Base-by-base conservation (phyloP, 2,329 filamentous ascomycete genomes). In the Fusarium siculi region DNA sequence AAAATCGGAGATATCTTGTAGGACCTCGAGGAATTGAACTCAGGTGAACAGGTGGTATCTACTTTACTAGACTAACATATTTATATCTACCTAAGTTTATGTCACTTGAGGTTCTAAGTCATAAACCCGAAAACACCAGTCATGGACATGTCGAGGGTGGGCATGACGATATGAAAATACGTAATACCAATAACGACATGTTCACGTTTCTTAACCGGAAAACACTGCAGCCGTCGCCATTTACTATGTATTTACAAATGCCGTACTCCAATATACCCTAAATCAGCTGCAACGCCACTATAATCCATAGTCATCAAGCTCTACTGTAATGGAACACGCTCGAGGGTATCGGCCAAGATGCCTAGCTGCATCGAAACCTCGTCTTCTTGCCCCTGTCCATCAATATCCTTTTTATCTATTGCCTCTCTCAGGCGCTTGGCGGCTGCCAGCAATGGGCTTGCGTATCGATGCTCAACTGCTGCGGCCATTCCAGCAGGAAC, bases 401-500 rank as follows among this genome's bases (percentile, higher is more conserved):
- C 82, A 42, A 79, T 43, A 36, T 81, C 79, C 47, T 79, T 79
- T 62, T 81, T 79, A 15, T 78, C 79, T 40, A 80, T 68, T 9
- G 79, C 79, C 30, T 76, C 77, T 39, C 75, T 75, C 50, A 87
- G 62, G 50, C 68, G 79, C 72, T 80, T 82, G 15, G 86, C 84
- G 0, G 85, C 84, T 34, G 81, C 79, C 55, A 85, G 72, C 54
- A 92, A 76, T 7, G 90, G 90, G 61, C 86, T 84, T 5, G 88
- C 83, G 77, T 90, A 92, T 36, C 90, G 83, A 74, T 90, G 86
- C 77, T 89, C 87, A 28, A 91, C 86, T 2, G 88, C 87, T 14
- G 85, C 84, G 2, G 85, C 84, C 86, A 91, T 89, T 2, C 87
- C 88, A 4, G 81, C 81, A 3, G 90, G 90, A 15, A 89, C 84